phyloP scores from a whole-genome alignment of 2,329 filamentous ascomycete species.

The Ophiostoma montium region DNA sequence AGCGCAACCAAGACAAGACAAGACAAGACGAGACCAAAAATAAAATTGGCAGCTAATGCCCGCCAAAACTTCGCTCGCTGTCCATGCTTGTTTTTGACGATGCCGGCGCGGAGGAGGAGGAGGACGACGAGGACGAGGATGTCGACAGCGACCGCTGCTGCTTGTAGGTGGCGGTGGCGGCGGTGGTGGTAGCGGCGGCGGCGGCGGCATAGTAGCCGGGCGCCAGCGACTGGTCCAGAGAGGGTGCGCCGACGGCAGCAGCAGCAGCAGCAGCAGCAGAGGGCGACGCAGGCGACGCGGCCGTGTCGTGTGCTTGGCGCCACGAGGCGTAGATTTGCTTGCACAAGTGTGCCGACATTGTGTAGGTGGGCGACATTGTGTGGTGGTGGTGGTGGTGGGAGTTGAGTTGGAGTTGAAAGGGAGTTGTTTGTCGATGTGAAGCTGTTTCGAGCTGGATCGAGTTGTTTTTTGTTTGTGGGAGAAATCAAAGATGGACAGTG shows the following conservation, averaged over 20 bases:
- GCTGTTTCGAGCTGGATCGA: neutral
- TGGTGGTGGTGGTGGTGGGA: neutral
- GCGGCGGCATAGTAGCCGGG: neutral
- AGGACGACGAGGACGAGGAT: slow-evolving; percentile 9
- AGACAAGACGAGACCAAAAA: neutral
- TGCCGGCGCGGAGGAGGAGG: slow-evolving; percentile 15
- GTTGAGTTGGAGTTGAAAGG: slow-evolving; percentile 1
- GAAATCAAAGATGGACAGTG: neutral
- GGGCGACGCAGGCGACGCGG: slow-evolving; percentile 14
- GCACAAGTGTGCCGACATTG: slow-evolving; percentile 47
- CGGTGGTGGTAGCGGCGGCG: neutral
- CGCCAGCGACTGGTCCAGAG: neutral
- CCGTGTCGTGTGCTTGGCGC: slow-evolving; percentile 32
- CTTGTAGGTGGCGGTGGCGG: slow-evolving; percentile 5
- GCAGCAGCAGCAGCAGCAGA: neutral
- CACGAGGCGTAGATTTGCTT: slow-evolving; percentile 47
- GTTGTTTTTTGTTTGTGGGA: neutral
- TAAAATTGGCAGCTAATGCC: slow-evolving; percentile 4
- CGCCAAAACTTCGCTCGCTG: slow-evolving; percentile 26
- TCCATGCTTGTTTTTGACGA: slow-evolving; percentile 34
- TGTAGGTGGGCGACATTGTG: slow-evolving; percentile 43
- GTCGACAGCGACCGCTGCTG: slow-evolving; percentile 2
- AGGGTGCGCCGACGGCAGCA: too few relatives aligned
- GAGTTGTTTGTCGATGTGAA: neutral
- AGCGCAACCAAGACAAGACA: neutral